Conservation (phyloP, 192 early-diverging fungal genomes). For the Podochytrium sp. region DNA sequence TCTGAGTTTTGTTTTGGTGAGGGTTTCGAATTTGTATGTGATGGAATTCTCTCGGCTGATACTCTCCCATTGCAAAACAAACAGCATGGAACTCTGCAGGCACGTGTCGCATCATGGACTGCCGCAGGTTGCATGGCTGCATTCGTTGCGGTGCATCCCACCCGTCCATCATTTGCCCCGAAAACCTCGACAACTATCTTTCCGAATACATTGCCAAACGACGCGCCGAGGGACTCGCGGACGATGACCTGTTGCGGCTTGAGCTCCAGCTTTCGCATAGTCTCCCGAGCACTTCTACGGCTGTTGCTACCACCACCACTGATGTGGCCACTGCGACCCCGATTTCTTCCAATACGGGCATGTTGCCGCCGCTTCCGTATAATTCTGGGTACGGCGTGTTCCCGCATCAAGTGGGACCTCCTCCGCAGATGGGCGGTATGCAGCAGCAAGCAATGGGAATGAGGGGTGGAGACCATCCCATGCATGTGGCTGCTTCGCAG, state of each 20-base stretch:
- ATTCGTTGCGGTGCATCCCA: conserved; percentile 40
- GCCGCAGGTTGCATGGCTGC: conserved; percentile 37
- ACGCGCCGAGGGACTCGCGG: conserved; percentile 24
- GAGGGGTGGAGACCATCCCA: conserved; percentile 25
- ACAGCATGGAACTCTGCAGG: conserved; percentile 40
- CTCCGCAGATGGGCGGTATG: background rate
- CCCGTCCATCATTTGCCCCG: conserved; percentile 39
- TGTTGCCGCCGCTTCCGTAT: conserved; percentile 24
- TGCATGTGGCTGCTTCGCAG: conserved; percentile 23
- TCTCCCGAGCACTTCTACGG: background rate
- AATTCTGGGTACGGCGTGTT: background rate
- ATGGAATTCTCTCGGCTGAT: background rate
- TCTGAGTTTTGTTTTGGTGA: conserved; percentile 40
- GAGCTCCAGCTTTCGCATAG: conserved; percentile 33
- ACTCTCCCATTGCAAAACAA: too few species aligned
- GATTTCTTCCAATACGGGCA: background rate
- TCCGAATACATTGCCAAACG: conserved; percentile 31
- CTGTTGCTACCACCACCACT: background rate
- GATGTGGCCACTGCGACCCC: background rate
- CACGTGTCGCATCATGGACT: conserved; percentile 37
- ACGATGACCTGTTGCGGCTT: conserved; percentile 24
- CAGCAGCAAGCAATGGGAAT: conserved; percentile 19
- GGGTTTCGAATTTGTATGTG: background rate
- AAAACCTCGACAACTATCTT: conserved; percentile 37
- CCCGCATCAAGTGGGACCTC: background rate